Base-by-base conservation (phyloP, 139 green algal genomes). In the Tetraselmis chui region DNA sequence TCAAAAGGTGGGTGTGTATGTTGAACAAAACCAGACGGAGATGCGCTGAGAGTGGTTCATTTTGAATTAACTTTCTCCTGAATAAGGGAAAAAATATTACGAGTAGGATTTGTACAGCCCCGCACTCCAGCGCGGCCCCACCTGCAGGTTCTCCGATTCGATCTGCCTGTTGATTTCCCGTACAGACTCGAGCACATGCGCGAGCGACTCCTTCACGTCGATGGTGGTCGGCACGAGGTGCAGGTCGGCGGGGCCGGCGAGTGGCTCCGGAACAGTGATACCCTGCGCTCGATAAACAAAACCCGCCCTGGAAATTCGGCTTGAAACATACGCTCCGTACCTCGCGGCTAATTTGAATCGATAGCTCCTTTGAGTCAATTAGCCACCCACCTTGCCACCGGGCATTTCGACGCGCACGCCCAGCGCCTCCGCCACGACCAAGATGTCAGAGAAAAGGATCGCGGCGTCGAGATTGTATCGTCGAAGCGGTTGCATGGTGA, bases 371-470 rank as follows among this genome's bases (percentile, higher is more conserved):
- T n/a, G n/a, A n/a, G n/a, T n/a, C n/a, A n/a, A n/a, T n/a, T n/a
- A n/a, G n/a, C n/a, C n/a, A n/a, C 18, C 11, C 18, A 67, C 45
- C 58, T 76, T 76, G 24, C 83, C 83, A 25, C 83, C 83, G 29
- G 83, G 83, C 83, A 87, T 87, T 75, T 84, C 79, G 28, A 84
- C 79, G 32, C 83, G 58, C 1, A 84, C 75, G 76, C 77, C 77
- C 29, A 87, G 45, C 30, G 83, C 83, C 30, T 87, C 79, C 1
- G 83, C 79, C 30, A 87, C 77, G 28, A 87, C 83, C 2, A 87
- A 67, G 59, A 87, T 87, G 78, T 87, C 83, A 1, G 31, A 79
- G 29, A 87, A 87, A 27, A 87, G 81, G 29, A 87, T 87, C 23
- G 76, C 83, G 1, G 83, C 83, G 29, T 87, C 83, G 1, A 87